Percentiles rank a stretch among this genome's conserved stretches.
These are phyloP conservation scores for Pleurotus ostreatus DNA, from an alignment of 768 basidiomycete genomes.

Conservation along the genomic window DNA sequence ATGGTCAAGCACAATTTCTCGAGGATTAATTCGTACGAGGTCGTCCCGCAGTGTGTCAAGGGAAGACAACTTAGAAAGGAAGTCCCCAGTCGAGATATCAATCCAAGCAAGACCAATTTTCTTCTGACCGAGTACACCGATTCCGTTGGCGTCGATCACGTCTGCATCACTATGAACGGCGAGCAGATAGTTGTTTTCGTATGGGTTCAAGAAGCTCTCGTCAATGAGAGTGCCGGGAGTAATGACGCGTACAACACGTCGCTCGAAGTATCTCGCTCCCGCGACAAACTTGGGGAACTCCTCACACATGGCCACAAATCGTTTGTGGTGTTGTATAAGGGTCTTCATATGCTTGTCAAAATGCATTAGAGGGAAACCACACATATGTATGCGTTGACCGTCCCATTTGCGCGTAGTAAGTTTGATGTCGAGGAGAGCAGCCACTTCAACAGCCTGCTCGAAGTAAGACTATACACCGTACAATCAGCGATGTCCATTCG, in stretches of 20 bases:
- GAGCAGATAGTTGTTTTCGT: constrained; percentile 88
- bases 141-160: constrained; percentile 7
- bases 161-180: constrained; percentile 35
- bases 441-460: constrained; percentile 79
- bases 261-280: constrained; percentile 62
- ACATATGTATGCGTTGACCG: constrained; percentile 70
- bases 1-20: constrained; percentile 71
- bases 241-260: constrained; percentile 82
- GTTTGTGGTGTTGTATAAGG: constrained; percentile 76
- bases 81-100: constrained; percentile 92
- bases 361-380: constrained; percentile 85
- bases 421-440: constrained; percentile 77
- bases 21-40: constrained; percentile 74
- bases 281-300: constrained; percentile 59
- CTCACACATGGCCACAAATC: constrained; percentile 91
- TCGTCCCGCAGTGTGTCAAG: constrained; percentile 69
- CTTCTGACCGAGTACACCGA: constrained; percentile 1
- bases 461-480: constrained; percentile 74
- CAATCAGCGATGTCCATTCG: no score
- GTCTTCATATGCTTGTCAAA: constrained; percentile 85
- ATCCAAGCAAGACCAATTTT: constrained; percentile 85
- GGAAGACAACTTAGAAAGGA: constrained; percentile 67
- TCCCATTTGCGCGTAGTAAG: constrained; percentile 75
- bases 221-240: constrained; percentile 95
- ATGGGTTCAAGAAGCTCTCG: constrained; percentile 80